Conservation (phyloP, 805 yeast species). For the Metahyphopichia silvanorum region DNA sequence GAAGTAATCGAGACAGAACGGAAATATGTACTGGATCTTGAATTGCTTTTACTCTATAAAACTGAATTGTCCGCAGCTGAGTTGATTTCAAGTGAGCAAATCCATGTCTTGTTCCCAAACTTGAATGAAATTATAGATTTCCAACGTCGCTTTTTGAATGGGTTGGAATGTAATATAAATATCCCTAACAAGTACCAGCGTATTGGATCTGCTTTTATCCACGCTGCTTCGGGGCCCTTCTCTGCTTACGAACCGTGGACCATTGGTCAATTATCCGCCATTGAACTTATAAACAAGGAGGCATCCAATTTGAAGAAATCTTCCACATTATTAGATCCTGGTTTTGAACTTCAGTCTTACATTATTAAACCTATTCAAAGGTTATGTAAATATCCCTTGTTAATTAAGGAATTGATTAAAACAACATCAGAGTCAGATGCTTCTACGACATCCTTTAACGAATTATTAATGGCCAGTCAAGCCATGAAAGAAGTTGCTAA, state of each 20-base stretch:
- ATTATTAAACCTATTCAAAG: conserved; percentile 94
- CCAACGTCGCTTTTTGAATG: conserved; percentile 84
- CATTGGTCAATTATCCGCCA: conserved; percentile 81
- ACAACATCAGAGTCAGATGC: conserved; percentile 7
- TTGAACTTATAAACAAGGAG: conserved; percentile 71
- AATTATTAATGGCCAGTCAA: conserved; percentile 64
- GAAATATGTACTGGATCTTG: conserved; percentile 88
- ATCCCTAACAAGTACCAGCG: conserved; percentile 76
- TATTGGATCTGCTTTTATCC: conserved; percentile 84
- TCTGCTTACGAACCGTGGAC: conserved; percentile 94
- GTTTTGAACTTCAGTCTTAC: conserved; percentile 85
- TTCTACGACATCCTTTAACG: conserved; percentile 46
- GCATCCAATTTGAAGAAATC: conserved; percentile 52
- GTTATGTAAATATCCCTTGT: conserved; percentile 88
- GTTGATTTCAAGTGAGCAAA: conserved; percentile 70
- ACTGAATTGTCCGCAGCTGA: conserved; percentile 64
- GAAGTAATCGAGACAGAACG: conserved; percentile 90
- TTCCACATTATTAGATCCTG: conserved; percentile 67
- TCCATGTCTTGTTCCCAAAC: conserved; percentile 82
- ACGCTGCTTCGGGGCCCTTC: conserved; percentile 76
- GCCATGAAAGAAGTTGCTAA: conserved; percentile 82
- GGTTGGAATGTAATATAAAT: conserved; percentile 81
- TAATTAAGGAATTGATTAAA: conserved; percentile 73
- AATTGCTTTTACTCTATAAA: conserved; percentile 64
- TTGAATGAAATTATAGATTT: conserved; percentile 81